Evolutionary conservation across 2,329 filamentous ascomycete genomes (phyloP).

Genomic region (Ceratocystis smalleyi): DNA sequence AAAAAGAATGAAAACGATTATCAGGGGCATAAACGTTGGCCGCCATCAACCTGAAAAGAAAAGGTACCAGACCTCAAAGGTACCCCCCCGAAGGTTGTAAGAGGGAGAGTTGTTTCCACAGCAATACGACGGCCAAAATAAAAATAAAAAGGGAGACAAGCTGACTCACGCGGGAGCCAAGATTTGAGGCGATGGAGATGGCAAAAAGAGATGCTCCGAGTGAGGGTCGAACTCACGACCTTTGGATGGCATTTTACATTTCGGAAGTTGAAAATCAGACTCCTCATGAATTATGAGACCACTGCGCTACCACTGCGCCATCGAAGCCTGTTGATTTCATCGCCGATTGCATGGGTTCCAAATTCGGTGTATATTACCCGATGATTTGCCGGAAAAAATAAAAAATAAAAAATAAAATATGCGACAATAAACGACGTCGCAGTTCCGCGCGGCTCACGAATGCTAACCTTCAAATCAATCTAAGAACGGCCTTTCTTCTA

Average conservation of each 20-base stretch:
- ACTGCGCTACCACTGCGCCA: conserved; percentile 18
- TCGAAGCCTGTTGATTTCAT: conserved; percentile 16
- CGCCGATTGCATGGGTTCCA: background rate
- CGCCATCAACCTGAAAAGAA: too few relatives aligned
- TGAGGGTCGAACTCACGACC: conserved; percentile 19
- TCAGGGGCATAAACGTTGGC: too few relatives aligned
- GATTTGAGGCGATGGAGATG: background rate
- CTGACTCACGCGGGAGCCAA: background rate
- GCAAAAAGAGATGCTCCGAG: conserved; percentile 15
- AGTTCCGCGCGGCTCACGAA: background rate
- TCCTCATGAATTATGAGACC: conserved; percentile 18
- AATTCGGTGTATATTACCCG: background rate
- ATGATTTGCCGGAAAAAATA: background rate
- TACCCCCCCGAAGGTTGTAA: too few relatives aligned
- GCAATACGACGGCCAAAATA: too few relatives aligned
- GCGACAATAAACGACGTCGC: background rate
- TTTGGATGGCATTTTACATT: conserved; percentile 17
- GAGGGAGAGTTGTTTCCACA: too few relatives aligned
- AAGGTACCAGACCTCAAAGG: too few relatives aligned
- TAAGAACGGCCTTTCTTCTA: background rate
- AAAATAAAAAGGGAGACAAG: background rate
- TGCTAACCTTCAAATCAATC: background rate
- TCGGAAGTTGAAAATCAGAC: conserved; percentile 16
- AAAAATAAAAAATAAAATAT: background rate
- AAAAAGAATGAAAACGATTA: too few relatives aligned